Evolutionary conservation across 1,284 basidiomycete genomes (phyloP).

Genomic region (Naganishia cerealis): DNA sequence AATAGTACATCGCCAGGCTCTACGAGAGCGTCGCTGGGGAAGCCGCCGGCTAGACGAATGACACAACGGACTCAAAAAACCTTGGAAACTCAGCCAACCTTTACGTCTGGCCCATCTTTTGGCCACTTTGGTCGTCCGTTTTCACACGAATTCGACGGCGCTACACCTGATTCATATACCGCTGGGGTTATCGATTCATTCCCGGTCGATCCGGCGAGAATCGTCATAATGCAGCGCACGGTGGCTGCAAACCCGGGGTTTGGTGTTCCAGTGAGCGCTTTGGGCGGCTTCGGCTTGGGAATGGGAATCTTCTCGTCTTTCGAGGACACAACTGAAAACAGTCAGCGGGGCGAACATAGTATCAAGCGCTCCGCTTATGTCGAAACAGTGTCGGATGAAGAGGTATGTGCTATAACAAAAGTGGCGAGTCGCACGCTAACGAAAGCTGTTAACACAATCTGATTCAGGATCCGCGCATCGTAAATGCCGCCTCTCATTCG

Average conservation of each 20-base stretch:
- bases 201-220: constrained; percentile 25
- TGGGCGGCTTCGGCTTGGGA: constrained; percentile 34
- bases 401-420: constrained; percentile 39
- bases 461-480: neutral
- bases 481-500: neutral
- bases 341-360: neutral
- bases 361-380: constrained; percentile 48
- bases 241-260: constrained; percentile 38
- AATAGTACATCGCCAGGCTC: neutral
- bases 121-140: constrained; percentile 45
- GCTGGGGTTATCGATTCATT: constrained; percentile 1
- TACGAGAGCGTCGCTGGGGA: neutral
- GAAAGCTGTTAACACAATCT: neutral
- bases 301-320: constrained; percentile 27
- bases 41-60: constrained; percentile 15
- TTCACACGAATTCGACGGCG: constrained; percentile 24
- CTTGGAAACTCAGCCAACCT: constrained; percentile 38
- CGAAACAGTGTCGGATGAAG: constrained; percentile 45
- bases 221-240: constrained; percentile 41
- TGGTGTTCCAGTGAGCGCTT: constrained; percentile 32
- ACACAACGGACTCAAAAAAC: constrained; percentile 37
- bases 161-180: neutral
- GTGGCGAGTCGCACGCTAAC: too few relatives aligned
- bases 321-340: constrained; percentile 13
- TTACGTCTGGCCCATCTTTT: constrained; percentile 48